Percentiles rank a stretch among this genome's conserved stretches.
Evolutionary conservation across 2,329 filamentous ascomycete species (phyloP).

Genomic region (Emergomyces pasteurianus): DNA sequence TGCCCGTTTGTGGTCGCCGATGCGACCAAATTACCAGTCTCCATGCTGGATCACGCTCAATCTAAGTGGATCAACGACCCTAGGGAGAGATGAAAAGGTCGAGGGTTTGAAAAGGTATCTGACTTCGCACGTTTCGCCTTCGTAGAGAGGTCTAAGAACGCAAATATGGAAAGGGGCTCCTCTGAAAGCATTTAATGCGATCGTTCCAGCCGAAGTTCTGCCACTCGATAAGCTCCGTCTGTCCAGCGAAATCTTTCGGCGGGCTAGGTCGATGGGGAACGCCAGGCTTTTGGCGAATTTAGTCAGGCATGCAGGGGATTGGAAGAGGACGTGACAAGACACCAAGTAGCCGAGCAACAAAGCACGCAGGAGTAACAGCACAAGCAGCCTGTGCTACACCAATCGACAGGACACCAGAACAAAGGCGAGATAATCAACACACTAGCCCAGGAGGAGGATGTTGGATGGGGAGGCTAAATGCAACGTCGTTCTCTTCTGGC

Average conservation of each 20-base stretch:
- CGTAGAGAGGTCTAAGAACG: neutral
- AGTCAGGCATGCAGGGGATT: neutral
- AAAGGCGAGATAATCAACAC: neutral
- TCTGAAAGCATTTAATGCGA: constrained; percentile 2
- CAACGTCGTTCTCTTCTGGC: neutral
- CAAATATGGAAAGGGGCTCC: neutral
- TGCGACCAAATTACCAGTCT: constrained; percentile 19
- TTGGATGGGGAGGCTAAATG: neutral
- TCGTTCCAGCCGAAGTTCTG: neutral
- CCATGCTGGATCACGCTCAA: constrained; percentile 8
- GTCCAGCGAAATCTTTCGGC: neutral
- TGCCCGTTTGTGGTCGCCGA: constrained; percentile 26
- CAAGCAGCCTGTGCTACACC: neutral
- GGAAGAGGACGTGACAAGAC: neutral
- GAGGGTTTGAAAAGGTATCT: neutral
- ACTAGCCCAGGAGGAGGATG: neutral
- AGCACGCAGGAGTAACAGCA: neutral
- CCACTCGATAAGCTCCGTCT: neutral
- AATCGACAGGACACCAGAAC: neutral
- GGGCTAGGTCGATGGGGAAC: neutral
- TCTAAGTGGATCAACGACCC: neutral
- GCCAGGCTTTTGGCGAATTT: constrained; percentile 3
- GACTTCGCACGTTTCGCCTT: neutral
- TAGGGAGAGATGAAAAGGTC: neutral
- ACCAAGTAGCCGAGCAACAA: neutral